Base-by-base conservation (phyloP, 2,329 filamentous ascomycete species). In the Calonectria hongkongensis region DNA sequence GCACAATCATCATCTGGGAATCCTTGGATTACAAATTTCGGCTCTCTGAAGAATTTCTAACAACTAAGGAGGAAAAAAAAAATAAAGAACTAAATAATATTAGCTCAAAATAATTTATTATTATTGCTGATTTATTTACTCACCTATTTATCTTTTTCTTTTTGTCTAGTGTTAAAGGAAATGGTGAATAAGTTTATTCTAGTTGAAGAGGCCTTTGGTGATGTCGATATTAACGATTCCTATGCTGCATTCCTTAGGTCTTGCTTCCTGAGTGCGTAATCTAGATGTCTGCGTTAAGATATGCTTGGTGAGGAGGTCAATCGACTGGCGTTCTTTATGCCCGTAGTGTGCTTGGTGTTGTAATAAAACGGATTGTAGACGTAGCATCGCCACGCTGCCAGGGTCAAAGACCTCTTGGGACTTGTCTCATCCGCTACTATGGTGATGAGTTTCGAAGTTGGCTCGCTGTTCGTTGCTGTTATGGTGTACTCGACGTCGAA, bases 241-340 rank as follows among this genome's bases (percentile, higher is more conserved):
- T 83, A 90, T 92, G 83, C 95, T 96, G 2, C 95, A 96, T 73
- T 96, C 92, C 86, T 95, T 95, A 16, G 95, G 96, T 71, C 92
- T 91, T 48, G 94, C 92, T 79, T 94, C 92, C 66, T 93, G 92
- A 15, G 91, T 90, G 39, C 98, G 88, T 30, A 98, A 90, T 84
- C 93, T 94, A 77, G 91, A 90, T 2, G 95, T 93, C 79, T 96
- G 93, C 0, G 96, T 94, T 5, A 94, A 86, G 33, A 99, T 90
- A 75, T 97, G 88, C 39, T 94, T 88, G 81, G 93, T 92, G 84
- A 99, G 95, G 58, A 98, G 91, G 8, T 94, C 92, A 73, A 99
- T 89, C 27, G 99, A 91, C 81, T 98, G 93, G 0, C 92, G 87
- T 99, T 99, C 87, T 98, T 99, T 13, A 97, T 95, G 5, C 93